Evolutionary conservation across 345 rosid species (phyloP).

Genomic region (Aethionema arabicum): DNA sequence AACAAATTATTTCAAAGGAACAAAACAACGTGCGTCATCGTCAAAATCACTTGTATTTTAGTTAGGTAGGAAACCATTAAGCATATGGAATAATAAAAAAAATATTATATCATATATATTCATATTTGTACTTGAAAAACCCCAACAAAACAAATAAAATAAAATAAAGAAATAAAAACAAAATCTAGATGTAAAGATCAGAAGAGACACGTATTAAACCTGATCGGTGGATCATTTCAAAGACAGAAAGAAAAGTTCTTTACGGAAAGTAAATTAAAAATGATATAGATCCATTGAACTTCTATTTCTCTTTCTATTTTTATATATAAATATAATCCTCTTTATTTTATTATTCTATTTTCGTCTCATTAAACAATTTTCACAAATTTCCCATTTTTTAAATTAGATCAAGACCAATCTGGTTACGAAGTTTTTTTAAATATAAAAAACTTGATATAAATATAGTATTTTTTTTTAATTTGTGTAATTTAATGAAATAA

Average conservation of each 20-base stretch:
- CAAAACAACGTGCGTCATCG: conserved; percentile 30
- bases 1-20: conserved; percentile 17
- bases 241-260: conserved; percentile 43
- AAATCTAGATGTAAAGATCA: conserved; percentile 26
- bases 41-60: conserved; percentile 25
- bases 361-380: too few relatives aligned
- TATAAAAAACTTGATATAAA: too few relatives aligned
- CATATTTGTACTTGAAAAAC: background rate
- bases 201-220: conserved; percentile 35
- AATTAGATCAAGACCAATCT: too few relatives aligned
- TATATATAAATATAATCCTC: conserved; percentile 10
- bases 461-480: too few relatives aligned
- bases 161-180: background rate
- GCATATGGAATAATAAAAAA: background rate
- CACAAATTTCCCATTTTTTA: too few relatives aligned
- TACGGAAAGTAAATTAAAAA: conserved; percentile 54
- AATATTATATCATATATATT: conserved; percentile 23
- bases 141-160: too few relatives aligned
- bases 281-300: conserved; percentile 53
- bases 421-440: too few relatives aligned
- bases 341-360: too few relatives aligned
- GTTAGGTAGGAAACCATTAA: conserved; percentile 36
- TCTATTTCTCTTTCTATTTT: background rate
- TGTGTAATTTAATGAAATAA: too few relatives aligned
- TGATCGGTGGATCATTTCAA: conserved; percentile 33